Conservation (phyloP, 2,329 filamentous ascomycete genomes). For the Fusarium albosuccineum region DNA sequence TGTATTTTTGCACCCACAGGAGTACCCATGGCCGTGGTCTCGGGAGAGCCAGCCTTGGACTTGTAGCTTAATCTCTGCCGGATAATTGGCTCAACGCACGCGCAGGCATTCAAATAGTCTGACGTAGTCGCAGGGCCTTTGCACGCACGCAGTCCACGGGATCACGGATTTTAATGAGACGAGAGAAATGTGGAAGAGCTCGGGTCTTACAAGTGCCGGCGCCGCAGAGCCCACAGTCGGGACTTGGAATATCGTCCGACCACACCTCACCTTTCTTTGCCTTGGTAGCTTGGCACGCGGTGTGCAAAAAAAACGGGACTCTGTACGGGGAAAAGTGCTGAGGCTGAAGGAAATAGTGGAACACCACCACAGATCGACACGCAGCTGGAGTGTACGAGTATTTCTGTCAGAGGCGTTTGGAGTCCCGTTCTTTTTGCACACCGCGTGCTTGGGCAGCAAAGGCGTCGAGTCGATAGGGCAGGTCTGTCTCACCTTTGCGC, state of each 20-base stretch:
- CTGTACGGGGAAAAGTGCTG: no score
- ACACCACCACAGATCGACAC: no score
- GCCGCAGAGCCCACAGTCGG: neutral
- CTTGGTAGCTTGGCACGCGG: constrained; percentile 9
- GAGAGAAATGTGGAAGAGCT: constrained; percentile 9
- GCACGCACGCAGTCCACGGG: neutral
- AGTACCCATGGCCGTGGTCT: constrained; percentile 29
- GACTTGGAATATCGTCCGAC: neutral
- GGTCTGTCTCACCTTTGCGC: neutral
- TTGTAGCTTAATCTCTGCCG: constrained; percentile 5
- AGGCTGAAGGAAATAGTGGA: no score
- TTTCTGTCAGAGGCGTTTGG: no score
- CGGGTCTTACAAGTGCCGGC: constrained; percentile 14
- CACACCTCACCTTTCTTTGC: neutral
- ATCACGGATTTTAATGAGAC: neutral
- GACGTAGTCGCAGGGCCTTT: neutral
- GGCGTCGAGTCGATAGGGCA: neutral
- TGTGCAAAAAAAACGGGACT: no score
- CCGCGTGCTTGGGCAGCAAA: neutral
- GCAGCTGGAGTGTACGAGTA: no score
- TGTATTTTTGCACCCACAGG: no score
- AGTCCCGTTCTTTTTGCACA: no score
- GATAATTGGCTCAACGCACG: constrained; percentile 8
- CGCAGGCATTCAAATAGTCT: constrained; percentile 6
- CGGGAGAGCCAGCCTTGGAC: constrained; percentile 9